A percentile compares a stretch with the other conserved stretches of the same genome.
Conservation (phyloP, 1,139 yeast species). For the Candida mesenterica region DNA sequence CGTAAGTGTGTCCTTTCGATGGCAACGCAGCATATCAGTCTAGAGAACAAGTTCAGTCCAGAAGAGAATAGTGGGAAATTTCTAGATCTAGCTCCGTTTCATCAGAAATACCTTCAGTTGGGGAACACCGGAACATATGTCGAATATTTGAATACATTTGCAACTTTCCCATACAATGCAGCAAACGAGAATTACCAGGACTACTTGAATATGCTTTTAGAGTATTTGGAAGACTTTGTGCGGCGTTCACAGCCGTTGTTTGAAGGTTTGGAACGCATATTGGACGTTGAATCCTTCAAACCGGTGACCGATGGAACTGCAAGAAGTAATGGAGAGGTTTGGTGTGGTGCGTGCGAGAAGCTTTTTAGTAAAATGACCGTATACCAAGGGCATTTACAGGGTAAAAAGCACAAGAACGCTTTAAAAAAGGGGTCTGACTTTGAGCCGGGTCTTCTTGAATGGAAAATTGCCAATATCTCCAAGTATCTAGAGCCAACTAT, state of each 20-base stretch:
- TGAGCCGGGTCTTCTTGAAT: neutral
- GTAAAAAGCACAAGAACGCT: conserved; percentile 69
- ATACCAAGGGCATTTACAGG: conserved; percentile 64
- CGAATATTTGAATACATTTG: conserved; percentile 50
- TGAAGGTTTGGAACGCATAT: conserved; percentile 30
- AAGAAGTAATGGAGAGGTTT: conserved; percentile 38
- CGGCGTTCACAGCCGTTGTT: conserved; percentile 51
- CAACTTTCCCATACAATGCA: conserved; percentile 34
- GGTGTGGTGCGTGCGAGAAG: conserved; percentile 66
- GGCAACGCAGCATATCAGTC: conserved; percentile 48
- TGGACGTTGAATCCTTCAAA: conserved; percentile 26
- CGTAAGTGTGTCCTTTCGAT: conserved; percentile 42
- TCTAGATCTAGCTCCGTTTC: conserved; percentile 55
- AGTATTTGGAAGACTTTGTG: conserved; percentile 48
- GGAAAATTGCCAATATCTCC: conserved; percentile 19
- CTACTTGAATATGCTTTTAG: conserved; percentile 28
- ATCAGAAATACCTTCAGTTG: conserved; percentile 51
- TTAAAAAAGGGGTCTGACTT: conserved; percentile 1
- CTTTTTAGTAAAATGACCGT: conserved; percentile 64
- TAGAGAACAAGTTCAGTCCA: conserved; percentile 51
- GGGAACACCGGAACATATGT: conserved; percentile 39
- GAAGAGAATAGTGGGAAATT: conserved; percentile 66
- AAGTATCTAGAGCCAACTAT: conserved; percentile 35
- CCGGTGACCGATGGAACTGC: conserved; percentile 13
- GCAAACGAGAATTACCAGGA: conserved; percentile 44